Evolutionary conservation across 1,284 basidiomycete species (phyloP).

Genomic region (Puccinia hordei): DNA sequence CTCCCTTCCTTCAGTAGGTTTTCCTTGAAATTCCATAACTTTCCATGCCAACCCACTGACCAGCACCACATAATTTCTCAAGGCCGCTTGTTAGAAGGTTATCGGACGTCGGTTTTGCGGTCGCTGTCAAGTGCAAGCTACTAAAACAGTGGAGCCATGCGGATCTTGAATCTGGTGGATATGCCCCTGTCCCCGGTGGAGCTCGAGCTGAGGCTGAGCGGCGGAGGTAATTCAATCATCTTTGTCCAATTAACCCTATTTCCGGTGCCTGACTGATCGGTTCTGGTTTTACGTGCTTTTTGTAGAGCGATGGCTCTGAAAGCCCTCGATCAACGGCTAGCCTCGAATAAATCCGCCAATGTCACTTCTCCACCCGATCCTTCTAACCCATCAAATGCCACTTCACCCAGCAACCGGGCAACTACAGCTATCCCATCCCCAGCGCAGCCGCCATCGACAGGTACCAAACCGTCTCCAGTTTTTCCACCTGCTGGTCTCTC

Average conservation of each 20-base stretch:
- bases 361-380: conserved; percentile 32
- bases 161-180: conserved; percentile 70
- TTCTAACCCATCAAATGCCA: conserved; percentile 15
- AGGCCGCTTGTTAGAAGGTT: conserved; percentile 69
- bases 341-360: conserved; percentile 58
- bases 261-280: not conserved
- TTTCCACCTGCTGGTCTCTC: not conserved
- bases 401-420: conserved; percentile 10
- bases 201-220: conserved; percentile 91
- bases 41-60: no score
- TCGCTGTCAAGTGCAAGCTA: conserved; percentile 68
- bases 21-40: conserved; percentile 2
- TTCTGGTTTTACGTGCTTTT: conserved; percentile 32
- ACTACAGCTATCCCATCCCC: conserved; percentile 19
- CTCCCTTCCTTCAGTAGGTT: conserved; percentile 81
- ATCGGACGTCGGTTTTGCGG: conserved; percentile 70
- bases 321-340: conserved; percentile 87
- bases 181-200: conserved; percentile 77
- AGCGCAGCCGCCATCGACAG: not conserved
- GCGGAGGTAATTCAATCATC: conserved; percentile 66
- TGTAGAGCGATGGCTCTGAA: conserved; percentile 85
- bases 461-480: not conserved
- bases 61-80: not conserved
- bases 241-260: not conserved
- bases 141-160: conserved; percentile 76